These are phyloP conservation scores for Durusdinium trenchii DNA, from an alignment of 73 alveolate genomes.

Conservation along the genomic window DNA sequence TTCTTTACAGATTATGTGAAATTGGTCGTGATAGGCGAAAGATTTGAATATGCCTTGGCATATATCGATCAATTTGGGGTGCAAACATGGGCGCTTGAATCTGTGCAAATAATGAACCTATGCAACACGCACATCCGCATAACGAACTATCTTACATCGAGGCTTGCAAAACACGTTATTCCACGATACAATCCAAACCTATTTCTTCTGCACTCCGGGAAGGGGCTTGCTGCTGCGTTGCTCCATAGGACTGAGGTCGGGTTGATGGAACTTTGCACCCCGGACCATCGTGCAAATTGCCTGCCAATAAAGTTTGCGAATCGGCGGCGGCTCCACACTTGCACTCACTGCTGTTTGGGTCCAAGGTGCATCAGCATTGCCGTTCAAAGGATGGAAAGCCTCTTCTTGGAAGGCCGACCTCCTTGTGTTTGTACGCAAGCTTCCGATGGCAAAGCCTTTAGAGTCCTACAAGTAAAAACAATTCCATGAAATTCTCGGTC, in stretches of 20 bases:
- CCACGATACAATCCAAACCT: background rate
- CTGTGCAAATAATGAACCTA: background rate
- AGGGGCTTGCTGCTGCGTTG: background rate
- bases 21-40: background rate
- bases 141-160: background rate
- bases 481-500: background rate
- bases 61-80: background rate
- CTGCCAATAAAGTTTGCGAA: background rate
- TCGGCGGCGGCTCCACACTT: background rate
- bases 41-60: constrained; percentile 32
- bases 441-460: constrained; percentile 18
- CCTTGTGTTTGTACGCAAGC: background rate
- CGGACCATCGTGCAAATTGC: constrained; percentile 13
- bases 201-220: background rate
- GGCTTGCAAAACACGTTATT: background rate
- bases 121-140: background rate
- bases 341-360: background rate
- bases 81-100: background rate
- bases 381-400: background rate
- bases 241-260: constrained; percentile 52
- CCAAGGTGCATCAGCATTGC: constrained; percentile 31
- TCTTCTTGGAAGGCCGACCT: background rate
- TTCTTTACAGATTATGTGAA: background rate
- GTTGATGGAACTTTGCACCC: constrained; percentile 13
- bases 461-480: background rate